These are phyloP conservation scores for Porcisia hertigi DNA, from an alignment of 208 protist species.

Conservation along the genomic window DNA sequence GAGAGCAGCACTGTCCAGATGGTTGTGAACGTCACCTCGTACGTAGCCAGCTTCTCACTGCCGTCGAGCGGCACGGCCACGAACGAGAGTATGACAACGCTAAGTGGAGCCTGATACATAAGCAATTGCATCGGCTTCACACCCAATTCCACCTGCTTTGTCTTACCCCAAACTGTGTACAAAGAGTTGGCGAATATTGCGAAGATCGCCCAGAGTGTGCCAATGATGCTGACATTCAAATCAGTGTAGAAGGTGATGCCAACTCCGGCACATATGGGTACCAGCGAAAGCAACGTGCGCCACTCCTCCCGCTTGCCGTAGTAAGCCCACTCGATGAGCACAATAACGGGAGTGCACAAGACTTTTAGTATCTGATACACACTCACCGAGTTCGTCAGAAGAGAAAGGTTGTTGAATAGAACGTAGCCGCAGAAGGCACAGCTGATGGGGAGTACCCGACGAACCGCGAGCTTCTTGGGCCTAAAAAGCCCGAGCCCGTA, in stretches of 20 bases:
- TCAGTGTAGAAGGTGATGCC: constrained; percentile 74
- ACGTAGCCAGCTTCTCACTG: constrained; percentile 36
- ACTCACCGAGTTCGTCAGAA: constrained; percentile 77
- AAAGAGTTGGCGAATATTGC: constrained; percentile 83
- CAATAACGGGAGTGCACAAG: constrained; percentile 79
- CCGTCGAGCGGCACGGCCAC: constrained; percentile 66
- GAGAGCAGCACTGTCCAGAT: constrained; percentile 72
- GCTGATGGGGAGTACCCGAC: constrained; percentile 60
- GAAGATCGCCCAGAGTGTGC: constrained; percentile 58
- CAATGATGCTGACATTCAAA: constrained; percentile 55
- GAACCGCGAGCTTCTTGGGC: constrained; percentile 40
- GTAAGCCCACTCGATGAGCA: constrained; percentile 54
- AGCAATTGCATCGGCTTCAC: constrained; percentile 86
- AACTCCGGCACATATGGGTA: constrained; percentile 80
- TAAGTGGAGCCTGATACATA: constrained; percentile 84
- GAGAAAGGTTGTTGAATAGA: constrained; percentile 89
- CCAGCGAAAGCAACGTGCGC: constrained; percentile 55
- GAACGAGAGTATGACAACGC: constrained; percentile 75
- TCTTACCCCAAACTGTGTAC: constrained; percentile 92
- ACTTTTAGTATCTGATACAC: constrained; percentile 91
- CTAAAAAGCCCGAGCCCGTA: constrained; percentile 33
- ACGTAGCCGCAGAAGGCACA: constrained; percentile 85
- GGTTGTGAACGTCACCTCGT: constrained; percentile 53
- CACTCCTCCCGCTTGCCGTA: constrained; percentile 54
- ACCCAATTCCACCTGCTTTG: constrained; percentile 84